A percentile compares a stretch with the other conserved stretches of the same genome.
Evolutionary conservation across 2,329 filamentous ascomycete genomes (phyloP).

Genomic region (Colletotrichum viniferum): DNA sequence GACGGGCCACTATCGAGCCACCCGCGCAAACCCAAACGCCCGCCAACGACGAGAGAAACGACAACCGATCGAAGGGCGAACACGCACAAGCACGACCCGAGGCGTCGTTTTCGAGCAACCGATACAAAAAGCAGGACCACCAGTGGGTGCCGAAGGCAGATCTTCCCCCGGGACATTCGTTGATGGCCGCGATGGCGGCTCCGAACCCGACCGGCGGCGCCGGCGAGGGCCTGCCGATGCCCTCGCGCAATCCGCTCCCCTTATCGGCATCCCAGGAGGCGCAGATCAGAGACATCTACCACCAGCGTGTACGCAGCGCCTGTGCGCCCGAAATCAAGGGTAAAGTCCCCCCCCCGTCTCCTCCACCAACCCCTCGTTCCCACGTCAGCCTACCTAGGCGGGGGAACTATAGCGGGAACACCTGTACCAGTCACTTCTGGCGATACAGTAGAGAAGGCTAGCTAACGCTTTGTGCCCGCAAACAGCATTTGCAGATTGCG

Average conservation of each 20-base stretch:
- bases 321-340: slow-evolving; percentile 83
- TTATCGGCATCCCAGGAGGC: slow-evolving; percentile 82
- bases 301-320: slow-evolving; percentile 76
- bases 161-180: not conserved
- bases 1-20: slow-evolving; percentile 5
- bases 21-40: not conserved
- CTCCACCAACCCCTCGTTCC: not conserved
- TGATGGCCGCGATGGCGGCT: slow-evolving; percentile 46
- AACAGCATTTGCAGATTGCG: slow-evolving; percentile 89
- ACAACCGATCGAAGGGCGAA: not conserved
- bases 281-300: slow-evolving; percentile 81
- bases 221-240: slow-evolving; percentile 42
- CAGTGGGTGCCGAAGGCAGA: not conserved
- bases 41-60: not conserved
- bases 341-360: slow-evolving; percentile 32
- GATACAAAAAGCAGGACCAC: not conserved
- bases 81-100: not conserved
- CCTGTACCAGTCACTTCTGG: not conserved
- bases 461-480: not conserved
- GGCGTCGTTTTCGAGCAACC: not conserved
- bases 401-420: not conserved
- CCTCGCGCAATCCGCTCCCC: slow-evolving; percentile 79
- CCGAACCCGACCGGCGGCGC: slow-evolving; percentile 32
- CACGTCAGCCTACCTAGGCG: not conserved
- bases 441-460: not conserved